Percentiles rank a stretch among this genome's conserved stretches.
phyloP scores from a whole-genome alignment of 2,329 filamentous ascomycete species.

The Trichoderma semiorbis region DNA sequence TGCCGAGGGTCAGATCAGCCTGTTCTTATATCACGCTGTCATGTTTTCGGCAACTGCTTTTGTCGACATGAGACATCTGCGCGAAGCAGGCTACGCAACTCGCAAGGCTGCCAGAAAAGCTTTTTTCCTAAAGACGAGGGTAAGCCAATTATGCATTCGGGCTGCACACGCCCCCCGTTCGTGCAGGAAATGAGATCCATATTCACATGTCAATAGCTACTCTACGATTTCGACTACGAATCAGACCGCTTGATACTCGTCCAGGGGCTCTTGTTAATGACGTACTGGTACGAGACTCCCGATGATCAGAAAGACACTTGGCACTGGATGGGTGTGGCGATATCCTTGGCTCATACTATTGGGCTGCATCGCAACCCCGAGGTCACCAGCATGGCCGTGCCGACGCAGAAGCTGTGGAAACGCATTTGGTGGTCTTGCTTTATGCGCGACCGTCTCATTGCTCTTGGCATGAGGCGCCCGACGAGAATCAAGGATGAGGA shows the following conservation, averaged over 20 bases:
- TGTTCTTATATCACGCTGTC: constrained; percentile 87
- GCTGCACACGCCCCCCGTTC: neutral
- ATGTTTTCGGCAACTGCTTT: constrained; percentile 93
- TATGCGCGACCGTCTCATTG: constrained; percentile 89
- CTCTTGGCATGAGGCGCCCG: constrained; percentile 87
- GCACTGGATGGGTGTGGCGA: constrained; percentile 98
- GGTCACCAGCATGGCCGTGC: constrained; percentile 68
- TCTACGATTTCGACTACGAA: constrained; percentile 96
- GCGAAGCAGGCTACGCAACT: constrained; percentile 70
- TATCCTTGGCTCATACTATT: constrained; percentile 89
- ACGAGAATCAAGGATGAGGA: constrained; percentile 91
- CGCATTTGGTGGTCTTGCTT: constrained; percentile 98
- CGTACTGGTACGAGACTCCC: constrained; percentile 95
- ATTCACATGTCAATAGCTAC: constrained; percentile 50
- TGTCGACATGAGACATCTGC: constrained; percentile 74
- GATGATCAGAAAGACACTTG: constrained; percentile 97
- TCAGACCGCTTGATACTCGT: constrained; percentile 83
- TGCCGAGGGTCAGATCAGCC: constrained; percentile 67
- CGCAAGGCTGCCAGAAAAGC: constrained; percentile 80
- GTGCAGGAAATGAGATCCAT: constrained; percentile 5
- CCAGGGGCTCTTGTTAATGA: constrained; percentile 86
- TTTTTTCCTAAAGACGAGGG: constrained; percentile 85
- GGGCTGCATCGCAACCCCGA: constrained; percentile 82
- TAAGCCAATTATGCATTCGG: constrained; percentile 42
- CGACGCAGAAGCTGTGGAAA: constrained; percentile 83